phyloP scores from a whole-genome alignment of 2,329 filamentous ascomycete species.

The Westerdykella sp. region DNA sequence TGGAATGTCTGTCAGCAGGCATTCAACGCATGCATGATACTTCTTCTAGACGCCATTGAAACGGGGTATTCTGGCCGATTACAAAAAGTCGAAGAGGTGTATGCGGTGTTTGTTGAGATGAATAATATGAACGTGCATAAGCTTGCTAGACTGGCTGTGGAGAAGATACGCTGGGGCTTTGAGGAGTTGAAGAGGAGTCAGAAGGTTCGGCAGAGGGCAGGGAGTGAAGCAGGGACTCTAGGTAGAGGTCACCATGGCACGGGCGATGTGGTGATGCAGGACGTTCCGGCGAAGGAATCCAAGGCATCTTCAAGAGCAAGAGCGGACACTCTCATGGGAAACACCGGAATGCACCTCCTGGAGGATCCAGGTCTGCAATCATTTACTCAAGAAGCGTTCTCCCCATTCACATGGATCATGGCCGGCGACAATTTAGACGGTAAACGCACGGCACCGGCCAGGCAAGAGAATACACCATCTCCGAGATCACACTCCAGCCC shows the following conservation, averaged over 20 bases:
- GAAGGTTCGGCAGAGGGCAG: conserved; percentile 1
- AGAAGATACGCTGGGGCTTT: conserved; percentile 18
- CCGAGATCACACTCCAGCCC: not conserved
- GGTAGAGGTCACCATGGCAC: conserved; percentile 5
- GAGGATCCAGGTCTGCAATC: conserved; percentile 43
- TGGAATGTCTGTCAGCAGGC: no score
- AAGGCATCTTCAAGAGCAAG: conserved; percentile 10
- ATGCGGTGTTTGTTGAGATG: no score
- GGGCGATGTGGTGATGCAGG: no score
- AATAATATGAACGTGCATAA: no score
- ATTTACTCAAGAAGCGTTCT: conserved; percentile 27
- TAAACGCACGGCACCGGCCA: not conserved
- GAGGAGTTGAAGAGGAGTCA: conserved; percentile 10
- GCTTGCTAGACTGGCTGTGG: no score
- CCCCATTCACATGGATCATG: conserved; percentile 28
- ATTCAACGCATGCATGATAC: no score
- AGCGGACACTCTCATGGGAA: conserved; percentile 42
- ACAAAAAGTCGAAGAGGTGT: no score
- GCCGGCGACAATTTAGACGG: conserved; percentile 6
- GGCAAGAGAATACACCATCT: not conserved
- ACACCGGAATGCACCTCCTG: conserved; percentile 43
- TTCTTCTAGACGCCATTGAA: no score
- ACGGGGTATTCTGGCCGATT: no score
- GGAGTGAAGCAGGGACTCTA: conserved; percentile 2
- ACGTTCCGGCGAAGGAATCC: not conserved